Evolutionary conservation across 305 asterid genomes (phyloP).

Genomic region (Coffea humblotiana): DNA sequence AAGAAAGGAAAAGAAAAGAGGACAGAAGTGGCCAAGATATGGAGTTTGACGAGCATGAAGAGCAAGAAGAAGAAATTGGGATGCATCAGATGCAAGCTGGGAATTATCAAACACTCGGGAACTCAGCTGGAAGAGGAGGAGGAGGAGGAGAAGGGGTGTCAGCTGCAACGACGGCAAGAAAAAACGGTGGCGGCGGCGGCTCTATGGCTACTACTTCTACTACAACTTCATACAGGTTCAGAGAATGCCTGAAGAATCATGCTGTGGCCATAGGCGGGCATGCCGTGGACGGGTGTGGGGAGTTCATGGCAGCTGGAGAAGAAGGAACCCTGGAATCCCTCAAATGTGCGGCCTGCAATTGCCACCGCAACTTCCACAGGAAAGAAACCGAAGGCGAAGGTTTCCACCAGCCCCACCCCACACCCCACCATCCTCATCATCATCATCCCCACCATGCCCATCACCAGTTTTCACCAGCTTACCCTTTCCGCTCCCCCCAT

Average conservation of each 20-base stretch:
- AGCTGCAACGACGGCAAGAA: slow-evolving; percentile 13
- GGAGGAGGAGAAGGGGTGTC: slow-evolving; percentile 14
- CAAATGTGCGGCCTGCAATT: slow-evolving; percentile 45
- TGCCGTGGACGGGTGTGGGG: slow-evolving; percentile 46
- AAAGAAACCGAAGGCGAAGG: slow-evolving; percentile 29
- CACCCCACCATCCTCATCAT: slow-evolving; percentile 18
- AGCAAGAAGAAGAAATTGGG: slow-evolving; percentile 36
- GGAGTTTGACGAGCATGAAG: slow-evolving; percentile 43
- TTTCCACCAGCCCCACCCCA: slow-evolving; percentile 17
- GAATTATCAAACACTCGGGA: slow-evolving; percentile 14
- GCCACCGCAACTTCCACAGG: slow-evolving; percentile 54
- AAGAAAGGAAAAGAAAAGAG: neutral
- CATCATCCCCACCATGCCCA: slow-evolving; percentile 12
- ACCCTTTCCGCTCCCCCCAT: slow-evolving; percentile 18
- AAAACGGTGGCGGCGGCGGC: neutral
- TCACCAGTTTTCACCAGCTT: slow-evolving; percentile 23
- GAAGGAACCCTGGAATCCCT: slow-evolving; percentile 45
- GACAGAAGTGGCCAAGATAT: slow-evolving; percentile 4
- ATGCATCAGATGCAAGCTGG: slow-evolving; percentile 18
- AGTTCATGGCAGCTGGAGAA: slow-evolving; percentile 41
- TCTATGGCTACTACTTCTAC: neutral
- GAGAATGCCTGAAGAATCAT: slow-evolving; percentile 46
- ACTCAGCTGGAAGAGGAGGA: neutral
- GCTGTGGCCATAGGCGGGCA: slow-evolving; percentile 45
- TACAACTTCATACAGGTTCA: slow-evolving; percentile 24